A percentile compares a stretch with the other conserved stretches of the same genome.
Evolutionary conservation across 2,329 filamentous ascomycete genomes (phyloP).

Genomic region (Xenoacremonium recifei): DNA sequence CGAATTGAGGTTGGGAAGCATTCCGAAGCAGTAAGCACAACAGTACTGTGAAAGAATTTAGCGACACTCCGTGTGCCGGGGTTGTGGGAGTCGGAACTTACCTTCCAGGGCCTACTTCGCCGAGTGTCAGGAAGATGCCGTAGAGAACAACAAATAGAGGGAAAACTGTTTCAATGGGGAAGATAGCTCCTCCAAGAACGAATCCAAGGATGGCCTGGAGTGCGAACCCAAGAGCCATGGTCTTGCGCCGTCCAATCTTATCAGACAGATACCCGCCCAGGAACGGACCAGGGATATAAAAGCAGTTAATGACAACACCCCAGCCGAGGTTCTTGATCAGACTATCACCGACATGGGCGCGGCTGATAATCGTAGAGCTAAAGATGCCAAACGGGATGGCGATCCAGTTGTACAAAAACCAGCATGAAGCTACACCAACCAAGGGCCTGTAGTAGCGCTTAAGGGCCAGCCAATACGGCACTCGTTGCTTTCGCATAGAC

Average conservation of each 20-base stretch:
- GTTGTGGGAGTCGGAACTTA: slow-evolving; percentile 12
- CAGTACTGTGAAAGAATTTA: slow-evolving; percentile 25
- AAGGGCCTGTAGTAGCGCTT: slow-evolving; percentile 49
- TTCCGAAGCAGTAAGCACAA: slow-evolving; percentile 41
- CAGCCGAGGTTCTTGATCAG: slow-evolving; percentile 43
- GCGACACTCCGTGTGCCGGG: no score
- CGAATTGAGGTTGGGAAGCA: slow-evolving; percentile 50
- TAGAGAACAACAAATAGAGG: slow-evolving; percentile 52
- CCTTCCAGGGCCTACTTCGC: slow-evolving; percentile 51
- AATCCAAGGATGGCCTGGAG: slow-evolving; percentile 47
- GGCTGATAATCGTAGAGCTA: slow-evolving; percentile 48
- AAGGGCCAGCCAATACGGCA: slow-evolving; percentile 46
- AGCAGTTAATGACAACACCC: slow-evolving; percentile 48
- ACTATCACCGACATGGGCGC: slow-evolving; percentile 39
- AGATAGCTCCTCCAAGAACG: slow-evolving; percentile 46
- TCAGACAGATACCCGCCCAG: slow-evolving; percentile 48
- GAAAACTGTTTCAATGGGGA: slow-evolving; percentile 43
- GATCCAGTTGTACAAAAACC: slow-evolving; percentile 56
- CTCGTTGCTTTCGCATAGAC: slow-evolving; percentile 42
- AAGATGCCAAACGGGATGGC: slow-evolving; percentile 56
- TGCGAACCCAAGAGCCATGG: slow-evolving; percentile 49
- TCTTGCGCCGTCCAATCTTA: slow-evolving; percentile 47
- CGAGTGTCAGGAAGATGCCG: slow-evolving; percentile 47
- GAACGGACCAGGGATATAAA: slow-evolving; percentile 48
- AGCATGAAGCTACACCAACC: slow-evolving; percentile 45